These are phyloP conservation scores for Backusella australiensis DNA, from an alignment of 192 early-diverging fungal genomes.

Conservation along the genomic window DNA sequence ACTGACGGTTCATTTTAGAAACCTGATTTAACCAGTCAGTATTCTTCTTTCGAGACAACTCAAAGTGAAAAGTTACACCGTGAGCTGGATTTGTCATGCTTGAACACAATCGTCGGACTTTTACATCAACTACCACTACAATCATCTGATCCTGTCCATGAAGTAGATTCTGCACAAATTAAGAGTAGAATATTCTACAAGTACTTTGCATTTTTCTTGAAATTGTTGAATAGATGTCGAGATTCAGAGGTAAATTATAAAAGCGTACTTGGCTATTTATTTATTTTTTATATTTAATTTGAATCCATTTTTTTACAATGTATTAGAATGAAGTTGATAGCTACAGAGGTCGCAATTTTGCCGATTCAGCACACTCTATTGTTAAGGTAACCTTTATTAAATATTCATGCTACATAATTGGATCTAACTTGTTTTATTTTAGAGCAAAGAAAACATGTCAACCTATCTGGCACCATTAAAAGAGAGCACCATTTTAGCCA, in stretches of 20 bases:
- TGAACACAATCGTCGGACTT: conserved; percentile 72
- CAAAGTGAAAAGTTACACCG: conserved; percentile 64
- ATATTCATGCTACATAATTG: background rate
- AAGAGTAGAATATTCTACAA: conserved; percentile 67
- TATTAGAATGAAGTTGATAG: conserved; percentile 8
- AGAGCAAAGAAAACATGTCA: conserved; percentile 28
- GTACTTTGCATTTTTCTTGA: conserved; percentile 79
- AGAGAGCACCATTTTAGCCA: conserved; percentile 83
- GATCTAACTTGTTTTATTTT: background rate
- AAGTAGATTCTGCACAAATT: conserved; percentile 56
- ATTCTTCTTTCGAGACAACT: conserved; percentile 35
- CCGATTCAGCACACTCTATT: background rate
- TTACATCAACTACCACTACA: conserved; percentile 73
- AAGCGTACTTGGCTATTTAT: background rate
- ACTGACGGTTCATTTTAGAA: conserved; percentile 13
- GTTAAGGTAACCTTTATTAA: background rate
- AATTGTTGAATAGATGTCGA: conserved; percentile 64
- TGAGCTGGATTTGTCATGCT: conserved; percentile 74
- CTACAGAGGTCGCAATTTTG: background rate
- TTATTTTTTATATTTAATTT: background rate
- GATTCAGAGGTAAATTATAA: conserved; percentile 48
- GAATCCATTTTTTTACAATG: background rate
- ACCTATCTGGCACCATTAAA: conserved; percentile 68
- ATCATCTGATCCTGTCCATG: conserved; percentile 55
- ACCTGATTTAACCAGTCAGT: conserved; percentile 20